Evolutionary conservation across 371 early-diverging fungal species (phyloP).

Genomic region (Syncephalastrum racemosum): DNA sequence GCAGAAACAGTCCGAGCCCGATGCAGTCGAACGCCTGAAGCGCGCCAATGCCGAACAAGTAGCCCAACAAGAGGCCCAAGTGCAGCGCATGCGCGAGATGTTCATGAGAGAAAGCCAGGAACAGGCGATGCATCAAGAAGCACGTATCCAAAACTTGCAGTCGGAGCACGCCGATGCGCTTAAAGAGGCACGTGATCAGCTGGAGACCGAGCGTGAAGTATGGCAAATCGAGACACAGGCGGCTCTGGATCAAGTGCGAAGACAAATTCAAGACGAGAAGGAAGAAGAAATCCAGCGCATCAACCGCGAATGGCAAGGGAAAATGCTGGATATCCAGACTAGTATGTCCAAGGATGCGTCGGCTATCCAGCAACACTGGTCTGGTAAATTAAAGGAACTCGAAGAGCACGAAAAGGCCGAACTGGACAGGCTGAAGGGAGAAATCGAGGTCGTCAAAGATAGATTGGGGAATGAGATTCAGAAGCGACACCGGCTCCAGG

Average conservation of each 20-base stretch:
- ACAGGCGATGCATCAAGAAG: slow-evolving; percentile 30
- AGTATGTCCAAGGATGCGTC: slow-evolving; percentile 40
- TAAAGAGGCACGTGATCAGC: slow-evolving; percentile 17
- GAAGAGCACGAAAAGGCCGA: slow-evolving; percentile 8
- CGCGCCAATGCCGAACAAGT: background rate
- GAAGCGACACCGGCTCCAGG: slow-evolving; percentile 23
- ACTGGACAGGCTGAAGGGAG: slow-evolving; percentile 22
- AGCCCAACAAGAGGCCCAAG: slow-evolving; percentile 4
- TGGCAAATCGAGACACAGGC: slow-evolving; percentile 28
- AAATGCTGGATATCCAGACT: slow-evolving; percentile 26
- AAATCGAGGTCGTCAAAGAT: slow-evolving; percentile 38
- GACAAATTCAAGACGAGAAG: background rate
- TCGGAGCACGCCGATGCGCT: slow-evolving; percentile 29
- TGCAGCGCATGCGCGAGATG: slow-evolving; percentile 16
- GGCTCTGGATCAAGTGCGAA: slow-evolving; percentile 11
- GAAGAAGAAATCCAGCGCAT: slow-evolving; percentile 10
- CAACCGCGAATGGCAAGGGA: slow-evolving; percentile 28
- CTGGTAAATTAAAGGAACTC: slow-evolving; percentile 24
- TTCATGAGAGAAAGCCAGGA: slow-evolving; percentile 27
- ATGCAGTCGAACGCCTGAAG: background rate
- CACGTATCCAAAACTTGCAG: slow-evolving; percentile 25
- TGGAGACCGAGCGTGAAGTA: slow-evolving; percentile 26
- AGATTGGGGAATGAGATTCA: slow-evolving; percentile 37
- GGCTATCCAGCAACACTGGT: slow-evolving; percentile 37
- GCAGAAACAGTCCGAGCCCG: slow-evolving; percentile 1